These are phyloP conservation scores for Pseudocercospora eumusae DNA, from an alignment of 2,329 filamentous ascomycete species.

Conservation along the genomic window DNA sequence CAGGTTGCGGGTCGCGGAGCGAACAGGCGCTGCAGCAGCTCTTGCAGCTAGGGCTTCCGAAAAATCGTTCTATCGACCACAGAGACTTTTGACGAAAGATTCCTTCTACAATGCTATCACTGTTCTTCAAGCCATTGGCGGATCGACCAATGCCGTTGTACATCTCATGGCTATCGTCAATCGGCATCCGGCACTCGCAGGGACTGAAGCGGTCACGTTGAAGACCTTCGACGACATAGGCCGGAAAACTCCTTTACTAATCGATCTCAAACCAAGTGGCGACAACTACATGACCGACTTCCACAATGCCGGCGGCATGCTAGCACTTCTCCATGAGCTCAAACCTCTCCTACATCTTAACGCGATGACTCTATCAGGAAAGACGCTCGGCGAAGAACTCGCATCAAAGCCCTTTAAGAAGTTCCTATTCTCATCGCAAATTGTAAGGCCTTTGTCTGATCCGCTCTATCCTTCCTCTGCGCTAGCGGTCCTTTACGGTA, in stretches of 20 bases:
- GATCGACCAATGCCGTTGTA: constrained; percentile 48
- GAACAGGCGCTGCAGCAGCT: constrained; percentile 55
- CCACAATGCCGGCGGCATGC: constrained; percentile 56
- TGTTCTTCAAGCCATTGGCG: constrained; percentile 49
- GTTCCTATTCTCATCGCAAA: constrained; percentile 45
- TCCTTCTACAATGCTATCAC: constrained; percentile 53
- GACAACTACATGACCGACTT: constrained; percentile 60
- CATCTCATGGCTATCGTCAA: constrained; percentile 52
- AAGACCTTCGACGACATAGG: constrained; percentile 53
- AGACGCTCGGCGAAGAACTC: constrained; percentile 51
- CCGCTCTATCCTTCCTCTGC: constrained; percentile 51
- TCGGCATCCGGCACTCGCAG: constrained; percentile 51
- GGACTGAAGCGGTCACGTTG: constrained; percentile 45
- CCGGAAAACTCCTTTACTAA: constrained; percentile 48
- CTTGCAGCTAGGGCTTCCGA: constrained; percentile 41
- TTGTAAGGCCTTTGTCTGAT: constrained; percentile 49
- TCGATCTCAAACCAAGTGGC: constrained; percentile 57
- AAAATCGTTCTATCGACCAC: constrained; percentile 42
- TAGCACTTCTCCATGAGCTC: constrained; percentile 50
- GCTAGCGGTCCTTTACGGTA: constrained; percentile 50
- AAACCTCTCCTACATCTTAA: constrained; percentile 50
- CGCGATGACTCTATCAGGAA: constrained; percentile 50
- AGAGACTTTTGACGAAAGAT: constrained; percentile 49
- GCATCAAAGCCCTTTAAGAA: constrained; percentile 47
- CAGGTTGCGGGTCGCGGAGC: constrained; percentile 55